Evolutionary conservation across 1,139 yeast genomes (phyloP), one percentile per base, ranked within the genome.

Genomic region (Waltiozyma sp.): DNA sequence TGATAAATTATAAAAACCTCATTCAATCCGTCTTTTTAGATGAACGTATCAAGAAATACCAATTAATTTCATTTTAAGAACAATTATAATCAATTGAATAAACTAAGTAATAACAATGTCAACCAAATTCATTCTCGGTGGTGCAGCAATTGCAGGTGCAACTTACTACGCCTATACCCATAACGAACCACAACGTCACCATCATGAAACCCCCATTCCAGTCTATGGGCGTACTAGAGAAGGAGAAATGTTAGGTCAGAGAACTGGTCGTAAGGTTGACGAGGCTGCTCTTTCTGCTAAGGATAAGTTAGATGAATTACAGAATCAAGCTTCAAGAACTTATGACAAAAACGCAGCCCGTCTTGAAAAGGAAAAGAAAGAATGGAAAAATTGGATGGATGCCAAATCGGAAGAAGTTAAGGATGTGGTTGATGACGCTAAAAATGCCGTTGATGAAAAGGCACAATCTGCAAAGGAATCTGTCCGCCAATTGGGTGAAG

Each of bases 91-190:
- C 15, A 33, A 16, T 15, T 15, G 34, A 14, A 31, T 7, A 31
- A n/a, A 31, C 9, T 31, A n/a, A n/a, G n/a, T n/a, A n/a, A n/a
- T 18, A 28, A 41, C 40, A 16, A 54, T 52, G 54, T 40, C 51
- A 13, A 38, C 48, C 11, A 54, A 49, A 52, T 45, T 50, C 34
- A 40, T 56, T 26, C 38, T 62, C 28, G 62, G 63, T 10, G 53
- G 56, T 41, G 61, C 57, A 24, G 66, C 62, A n/a, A 52, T 64
- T n/a, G 68, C 66, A n/a, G 65, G 61, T 18, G 68, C 63, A 13
- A 65, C 64, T 19, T 60, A 62, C 43, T 66, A 67, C 49, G 48
- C 66, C 39, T 66, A 65, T 45, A 57, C 57, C 43, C 51, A 54
- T 41, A 62, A 55, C 40, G 54, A 50, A 26, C 41, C 53, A 43